A percentile compares a stretch with the other conserved stretches of the same genome.
Conservation (phyloP, 2,329 filamentous ascomycete species). For the Trichophaea hybrida region DNA sequence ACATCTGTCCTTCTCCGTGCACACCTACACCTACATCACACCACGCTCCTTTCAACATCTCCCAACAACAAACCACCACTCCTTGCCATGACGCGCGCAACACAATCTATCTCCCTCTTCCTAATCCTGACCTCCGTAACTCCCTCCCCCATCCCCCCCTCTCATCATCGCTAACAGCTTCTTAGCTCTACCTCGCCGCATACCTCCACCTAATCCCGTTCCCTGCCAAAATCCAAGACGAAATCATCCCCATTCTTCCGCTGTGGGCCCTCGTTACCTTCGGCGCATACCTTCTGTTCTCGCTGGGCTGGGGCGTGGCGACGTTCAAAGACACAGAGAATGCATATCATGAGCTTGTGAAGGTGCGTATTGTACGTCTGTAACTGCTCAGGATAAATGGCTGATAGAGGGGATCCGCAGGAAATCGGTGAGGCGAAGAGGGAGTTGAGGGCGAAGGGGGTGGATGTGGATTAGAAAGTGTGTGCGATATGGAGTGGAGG, state of each 20-base stretch:
- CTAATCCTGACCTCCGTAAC: conserved; percentile 79
- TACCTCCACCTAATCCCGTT: conserved; percentile 74
- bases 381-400: neutral
- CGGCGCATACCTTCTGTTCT: conserved; percentile 80
- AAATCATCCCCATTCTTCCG: conserved; percentile 86
- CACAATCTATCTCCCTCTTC: conserved; percentile 78
- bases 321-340: conserved; percentile 94
- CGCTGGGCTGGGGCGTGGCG: conserved; percentile 80
- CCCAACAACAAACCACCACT: neutral
- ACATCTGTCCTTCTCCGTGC: neutral
- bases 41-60: conserved; percentile 5
- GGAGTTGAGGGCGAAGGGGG: conserved; percentile 59
- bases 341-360: conserved; percentile 63
- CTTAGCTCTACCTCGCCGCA: conserved; percentile 72
- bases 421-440: conserved; percentile 66
- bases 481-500: neutral
- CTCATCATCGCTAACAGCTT: conserved; percentile 2
- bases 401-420: conserved; percentile 22
- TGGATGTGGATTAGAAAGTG: conserved; percentile 53
- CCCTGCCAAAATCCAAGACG: conserved; percentile 59
- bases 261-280: conserved; percentile 87
- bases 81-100: conserved; percentile 72
- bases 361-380: conserved; percentile 8
- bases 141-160: conserved; percentile 1
- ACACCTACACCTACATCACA: neutral